phyloP scores from a whole-genome alignment of 768 basidiomycete species.

The Pholiota microspora region DNA sequence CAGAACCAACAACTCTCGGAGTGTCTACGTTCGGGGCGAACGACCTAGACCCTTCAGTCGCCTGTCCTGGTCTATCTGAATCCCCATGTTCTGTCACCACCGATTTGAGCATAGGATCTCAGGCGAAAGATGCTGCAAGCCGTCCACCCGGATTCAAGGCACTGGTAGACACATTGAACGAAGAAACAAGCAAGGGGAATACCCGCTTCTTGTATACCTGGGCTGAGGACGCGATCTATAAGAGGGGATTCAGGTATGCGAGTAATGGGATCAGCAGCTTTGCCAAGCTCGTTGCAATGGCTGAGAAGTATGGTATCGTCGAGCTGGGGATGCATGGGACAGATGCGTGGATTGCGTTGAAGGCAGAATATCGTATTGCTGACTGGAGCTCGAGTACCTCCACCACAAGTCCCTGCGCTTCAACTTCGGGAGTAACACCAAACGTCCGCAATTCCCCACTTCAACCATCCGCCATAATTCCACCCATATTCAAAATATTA shows the following conservation, averaged over 20 bases:
- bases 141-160: constrained; percentile 27
- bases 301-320: constrained; percentile 36
- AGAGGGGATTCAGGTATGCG: constrained; percentile 29
- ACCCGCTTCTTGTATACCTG: constrained; percentile 32
- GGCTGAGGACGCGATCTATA: constrained; percentile 31
- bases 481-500: constrained; percentile 29
- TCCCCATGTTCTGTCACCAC: too few relatives aligned
- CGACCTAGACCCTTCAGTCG: too few relatives aligned
- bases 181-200: constrained; percentile 29
- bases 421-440: too few relatives aligned
- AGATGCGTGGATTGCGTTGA: constrained; percentile 35
- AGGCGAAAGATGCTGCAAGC: background rate
- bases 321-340: constrained; percentile 37
- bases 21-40: too few relatives aligned
- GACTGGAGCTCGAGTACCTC: too few relatives aligned
- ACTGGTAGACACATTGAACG: constrained; percentile 32
- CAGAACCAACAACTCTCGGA: too few relatives aligned
- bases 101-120: too few relatives aligned
- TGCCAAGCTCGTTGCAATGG: constrained; percentile 37
- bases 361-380: constrained; percentile 24
- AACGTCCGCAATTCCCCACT: too few relatives aligned
- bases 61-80: background rate
- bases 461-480: background rate
- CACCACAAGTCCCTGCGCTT: too few relatives aligned
- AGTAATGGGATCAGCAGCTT: constrained; percentile 39